Evolutionary conservation across 805 yeast genomes (phyloP).

Genomic region (Kluyveromyces siamensis): DNA sequence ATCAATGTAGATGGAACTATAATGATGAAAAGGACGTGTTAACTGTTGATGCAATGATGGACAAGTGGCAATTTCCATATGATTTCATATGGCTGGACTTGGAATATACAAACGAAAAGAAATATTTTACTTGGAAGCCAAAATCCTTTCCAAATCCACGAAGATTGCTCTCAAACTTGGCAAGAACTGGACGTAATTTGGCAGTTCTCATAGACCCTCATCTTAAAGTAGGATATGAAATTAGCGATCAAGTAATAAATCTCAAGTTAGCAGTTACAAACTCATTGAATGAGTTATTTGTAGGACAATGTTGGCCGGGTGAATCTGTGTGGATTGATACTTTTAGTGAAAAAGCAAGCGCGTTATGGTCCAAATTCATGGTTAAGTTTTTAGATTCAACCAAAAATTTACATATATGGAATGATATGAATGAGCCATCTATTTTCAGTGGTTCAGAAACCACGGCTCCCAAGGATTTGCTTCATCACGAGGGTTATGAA

Average conservation of each 20-base stretch:
- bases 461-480: conserved; percentile 68
- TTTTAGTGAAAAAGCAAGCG: conserved; percentile 50
- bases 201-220: conserved; percentile 91
- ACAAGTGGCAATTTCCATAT: conserved; percentile 65
- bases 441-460: conserved; percentile 94
- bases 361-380: conserved; percentile 52
- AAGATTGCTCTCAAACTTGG: conserved; percentile 55
- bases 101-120: conserved; percentile 79
- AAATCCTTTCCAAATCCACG: conserved; percentile 68
- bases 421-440: conserved; percentile 97
- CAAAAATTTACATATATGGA: conserved; percentile 79
- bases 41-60: conserved; percentile 62
- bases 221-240: conserved; percentile 58
- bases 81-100: conserved; percentile 94
- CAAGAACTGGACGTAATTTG: conserved; percentile 65
- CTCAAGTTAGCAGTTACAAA: conserved; percentile 40
- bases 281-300: conserved; percentile 40
- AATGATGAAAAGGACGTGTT: conserved; percentile 80
- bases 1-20: conserved; percentile 97
- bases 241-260: conserved; percentile 44
- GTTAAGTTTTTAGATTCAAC: conserved; percentile 40
- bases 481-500: conserved; percentile 78
- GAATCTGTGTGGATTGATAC: conserved; percentile 91
- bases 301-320: conserved; percentile 98
- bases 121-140: conserved; percentile 86